These are phyloP conservation scores for Fomitopsis palustris DNA, from an alignment of 1,284 basidiomycete species.

Conservation along the genomic window DNA sequence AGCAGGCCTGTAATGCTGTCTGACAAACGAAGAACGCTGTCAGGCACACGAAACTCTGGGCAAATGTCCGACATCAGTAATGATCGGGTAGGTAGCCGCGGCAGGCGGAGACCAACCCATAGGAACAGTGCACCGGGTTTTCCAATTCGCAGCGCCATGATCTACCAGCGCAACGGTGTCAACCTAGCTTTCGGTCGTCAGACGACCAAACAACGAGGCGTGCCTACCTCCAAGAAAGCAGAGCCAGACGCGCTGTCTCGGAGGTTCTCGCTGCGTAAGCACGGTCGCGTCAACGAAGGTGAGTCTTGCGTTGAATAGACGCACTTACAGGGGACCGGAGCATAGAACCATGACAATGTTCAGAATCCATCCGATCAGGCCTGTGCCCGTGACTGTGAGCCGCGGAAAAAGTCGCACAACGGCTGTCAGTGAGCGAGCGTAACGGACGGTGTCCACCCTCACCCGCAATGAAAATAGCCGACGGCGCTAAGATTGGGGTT, in stretches of 20 bases:
- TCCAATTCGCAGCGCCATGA: slow-evolving; percentile 75
- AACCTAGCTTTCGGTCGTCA: neutral
- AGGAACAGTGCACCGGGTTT: slow-evolving; percentile 67
- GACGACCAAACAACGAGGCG: neutral
- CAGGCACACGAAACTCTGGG: slow-evolving; percentile 66
- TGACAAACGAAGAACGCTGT: slow-evolving; percentile 85
- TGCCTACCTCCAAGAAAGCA: slow-evolving; percentile 60
- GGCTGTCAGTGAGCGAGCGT: neutral
- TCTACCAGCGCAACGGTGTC: slow-evolving; percentile 34
- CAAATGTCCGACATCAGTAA: neutral
- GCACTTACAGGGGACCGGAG: slow-evolving; percentile 62
- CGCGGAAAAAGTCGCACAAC: neutral
- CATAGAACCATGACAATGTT: slow-evolving; percentile 84
- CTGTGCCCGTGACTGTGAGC: slow-evolving; percentile 72
- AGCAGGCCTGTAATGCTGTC: slow-evolving; percentile 80
- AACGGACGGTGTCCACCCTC: slow-evolving; percentile 12
- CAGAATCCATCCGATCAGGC: slow-evolving; percentile 78
- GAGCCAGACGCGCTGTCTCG: slow-evolving; percentile 59
- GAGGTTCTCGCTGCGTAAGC: slow-evolving; percentile 46
- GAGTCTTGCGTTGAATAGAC: neutral
- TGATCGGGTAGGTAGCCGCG: neutral
- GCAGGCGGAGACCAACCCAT: slow-evolving; percentile 48
- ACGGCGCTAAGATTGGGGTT: slow-evolving; percentile 41
- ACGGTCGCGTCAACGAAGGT: slow-evolving; percentile 2
- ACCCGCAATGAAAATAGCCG: slow-evolving; percentile 85